Base-by-base conservation (phyloP, 2,329 filamentous ascomycete genomes). In the Ceratocystis harringtonii region DNA sequence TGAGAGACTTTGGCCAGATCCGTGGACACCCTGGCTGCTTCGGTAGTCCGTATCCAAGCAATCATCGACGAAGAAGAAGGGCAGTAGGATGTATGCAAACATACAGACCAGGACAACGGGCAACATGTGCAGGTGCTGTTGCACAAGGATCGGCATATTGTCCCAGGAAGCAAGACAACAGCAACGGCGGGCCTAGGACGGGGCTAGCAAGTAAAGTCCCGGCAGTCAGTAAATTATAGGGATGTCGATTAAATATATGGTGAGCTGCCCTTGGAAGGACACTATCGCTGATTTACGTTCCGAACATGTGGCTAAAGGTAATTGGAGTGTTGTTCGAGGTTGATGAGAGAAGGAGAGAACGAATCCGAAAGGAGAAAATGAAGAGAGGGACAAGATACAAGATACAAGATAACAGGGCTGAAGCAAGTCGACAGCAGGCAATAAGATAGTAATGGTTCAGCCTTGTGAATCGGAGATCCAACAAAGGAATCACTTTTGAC, bases 91-190 rank as follows among this genome's bases (percentile, higher is more conserved):
- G 25, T 68, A 65, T n/a, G 55, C 43, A 30, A 65, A 19, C 7
- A 65, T 45, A 19, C 63, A 65, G 8, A 25, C 61, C 44, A 65
- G 17, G 44, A 61, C 61, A 25, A 65, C 12, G 17, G 61, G 50
- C 43, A 65, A 12, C n/a, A 65, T 57, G 25, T 61, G 66, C 5
- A 61, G 60, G 30, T 64, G 63, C 32, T 64, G 63, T 44, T 61
- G 66, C n/a, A 63, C 50, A 7, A 44, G 25, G 2, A 58, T 43
- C 50, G 25, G 12, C 62, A 50, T 61, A 61, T 64, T 22, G 28
- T n/a, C 43, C 2, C 2, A 57, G 28, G 12, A 15, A 22, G 22
- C 28, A 28, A 57, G 28, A 15, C 28, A n/a, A n/a, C 52, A 57
- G 3, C 36, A 41, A 41, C 3, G 10, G 36, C 36, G 12, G 36